These are phyloP conservation scores for Aspergillus arachidicola DNA, from an alignment of 2,329 filamentous ascomycete genomes.

Conservation along the genomic window DNA sequence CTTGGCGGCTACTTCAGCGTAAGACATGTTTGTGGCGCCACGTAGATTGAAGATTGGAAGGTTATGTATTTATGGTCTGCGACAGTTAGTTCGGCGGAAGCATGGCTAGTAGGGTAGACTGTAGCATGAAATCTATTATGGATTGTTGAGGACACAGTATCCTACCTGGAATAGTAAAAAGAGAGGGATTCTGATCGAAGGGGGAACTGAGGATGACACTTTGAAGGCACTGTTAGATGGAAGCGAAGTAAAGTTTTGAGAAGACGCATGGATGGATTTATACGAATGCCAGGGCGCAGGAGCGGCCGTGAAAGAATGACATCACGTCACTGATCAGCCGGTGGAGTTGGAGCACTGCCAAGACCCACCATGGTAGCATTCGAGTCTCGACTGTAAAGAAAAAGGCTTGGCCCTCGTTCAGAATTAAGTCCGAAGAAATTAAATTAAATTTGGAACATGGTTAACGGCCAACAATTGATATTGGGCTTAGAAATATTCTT, in stretches of 20 bases:
- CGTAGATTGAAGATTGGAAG: conserved; percentile 7
- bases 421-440: not conserved
- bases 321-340: conserved; percentile 35
- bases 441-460: not conserved
- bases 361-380: conserved; percentile 9
- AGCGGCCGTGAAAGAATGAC: conserved; percentile 26
- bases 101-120: not conserved
- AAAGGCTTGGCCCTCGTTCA: not conserved
- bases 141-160: not conserved
- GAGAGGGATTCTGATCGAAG: not conserved
- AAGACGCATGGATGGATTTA: conserved; percentile 22
- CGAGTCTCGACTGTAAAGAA: not conserved
- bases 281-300: conserved; percentile 18
- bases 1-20: conserved; percentile 51
- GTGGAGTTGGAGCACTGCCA: conserved; percentile 19
- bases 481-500: not conserved
- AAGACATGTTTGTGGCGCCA: conserved; percentile 43
- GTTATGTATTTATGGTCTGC: not conserved
- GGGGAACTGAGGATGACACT: not conserved
- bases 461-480: not conserved
- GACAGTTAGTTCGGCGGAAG: conserved; percentile 1
- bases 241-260: not conserved
- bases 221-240: not conserved
- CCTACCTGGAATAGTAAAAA: not conserved
- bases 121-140: not conserved